phyloP scores from a whole-genome alignment of 208 protist species.

The Zelonia costaricensis region DNA sequence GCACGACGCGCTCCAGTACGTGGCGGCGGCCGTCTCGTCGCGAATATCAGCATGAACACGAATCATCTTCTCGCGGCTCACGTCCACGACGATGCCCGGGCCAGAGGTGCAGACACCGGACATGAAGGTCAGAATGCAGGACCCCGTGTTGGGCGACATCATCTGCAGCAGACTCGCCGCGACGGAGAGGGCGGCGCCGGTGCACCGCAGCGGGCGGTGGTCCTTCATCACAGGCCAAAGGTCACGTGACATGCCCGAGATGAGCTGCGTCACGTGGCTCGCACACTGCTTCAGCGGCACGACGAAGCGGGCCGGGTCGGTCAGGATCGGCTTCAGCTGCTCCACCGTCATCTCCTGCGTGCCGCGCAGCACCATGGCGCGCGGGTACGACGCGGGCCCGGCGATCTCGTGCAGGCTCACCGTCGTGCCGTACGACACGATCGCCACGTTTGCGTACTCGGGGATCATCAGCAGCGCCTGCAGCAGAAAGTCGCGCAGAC shows the following conservation, averaged over 20 bases:
- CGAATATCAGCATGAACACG: constrained; percentile 97
- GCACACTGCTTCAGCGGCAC: constrained; percentile 68
- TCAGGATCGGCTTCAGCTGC: constrained; percentile 48
- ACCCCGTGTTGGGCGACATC: constrained; percentile 88
- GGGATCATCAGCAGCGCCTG: constrained; percentile 94
- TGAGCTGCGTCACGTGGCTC: constrained; percentile 79
- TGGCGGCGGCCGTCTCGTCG: constrained; percentile 68
- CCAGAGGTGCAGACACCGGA: constrained; percentile 96
- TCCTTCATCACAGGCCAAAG: constrained; percentile 94
- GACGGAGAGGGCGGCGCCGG: constrained; percentile 96
- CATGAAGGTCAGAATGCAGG: constrained; percentile 96
- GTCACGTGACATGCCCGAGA: constrained; percentile 95
- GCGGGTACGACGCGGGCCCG: constrained; percentile 72
- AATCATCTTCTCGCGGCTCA: constrained; percentile 94
- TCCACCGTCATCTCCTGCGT: constrained; percentile 73
- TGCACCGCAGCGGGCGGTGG: constrained; percentile 94
- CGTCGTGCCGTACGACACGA: constrained; percentile 98
- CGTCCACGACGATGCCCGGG: constrained; percentile 93
- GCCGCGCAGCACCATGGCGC: constrained; percentile 81
- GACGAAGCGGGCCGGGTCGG: constrained; percentile 68
- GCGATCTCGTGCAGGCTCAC: constrained; percentile 91
- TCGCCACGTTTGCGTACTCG: constrained; percentile 90
- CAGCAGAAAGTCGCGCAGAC: constrained; percentile 94
- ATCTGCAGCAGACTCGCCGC: constrained; percentile 95
- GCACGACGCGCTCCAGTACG: constrained; percentile 77